Conservation (phyloP, 2,329 filamentous ascomycete species). For the Penicillium sp. region DNA sequence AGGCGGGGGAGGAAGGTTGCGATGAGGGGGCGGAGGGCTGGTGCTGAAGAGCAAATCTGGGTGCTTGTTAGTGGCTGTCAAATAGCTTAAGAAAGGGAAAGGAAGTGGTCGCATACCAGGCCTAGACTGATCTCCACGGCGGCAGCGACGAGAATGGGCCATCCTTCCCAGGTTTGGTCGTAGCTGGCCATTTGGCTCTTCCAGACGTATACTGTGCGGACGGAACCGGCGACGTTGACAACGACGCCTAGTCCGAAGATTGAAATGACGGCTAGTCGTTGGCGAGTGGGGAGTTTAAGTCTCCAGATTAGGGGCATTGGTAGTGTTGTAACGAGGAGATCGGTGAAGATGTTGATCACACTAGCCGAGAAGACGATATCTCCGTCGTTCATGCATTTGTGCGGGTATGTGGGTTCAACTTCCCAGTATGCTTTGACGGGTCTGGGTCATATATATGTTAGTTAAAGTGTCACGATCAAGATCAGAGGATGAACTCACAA, state of each 20-base stretch:
- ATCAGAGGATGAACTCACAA: constrained; percentile 29
- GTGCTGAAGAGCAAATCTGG: constrained; percentile 40
- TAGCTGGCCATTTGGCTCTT: constrained; percentile 33
- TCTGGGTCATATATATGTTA: constrained; percentile 17
- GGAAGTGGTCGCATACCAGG: constrained; percentile 26
- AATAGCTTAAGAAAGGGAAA: neutral
- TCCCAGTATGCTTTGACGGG: constrained; percentile 38
- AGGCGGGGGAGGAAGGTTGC: constrained; percentile 34
- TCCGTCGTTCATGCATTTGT: constrained; percentile 31
- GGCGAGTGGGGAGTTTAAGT: constrained; percentile 35
- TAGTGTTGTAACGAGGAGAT: constrained; percentile 36
- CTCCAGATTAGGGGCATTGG: constrained; percentile 45
- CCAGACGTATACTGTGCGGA: constrained; percentile 38
- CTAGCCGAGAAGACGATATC: constrained; percentile 36
- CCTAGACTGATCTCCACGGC: constrained; percentile 37
- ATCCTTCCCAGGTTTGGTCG: constrained; percentile 37
- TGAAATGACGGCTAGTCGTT: constrained; percentile 38
- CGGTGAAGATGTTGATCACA: constrained; percentile 40
- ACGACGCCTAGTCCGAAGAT: constrained; percentile 40
- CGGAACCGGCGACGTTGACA: constrained; percentile 36
- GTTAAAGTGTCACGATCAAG: neutral
- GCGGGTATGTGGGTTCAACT: constrained; percentile 23
- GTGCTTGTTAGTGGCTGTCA: neutral
- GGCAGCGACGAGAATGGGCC: constrained; percentile 34
- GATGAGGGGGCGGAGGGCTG: constrained; percentile 37